Evolutionary conservation across 106 monocot genomes (phyloP).

Genomic region (Amphibolis antarctica): DNA sequence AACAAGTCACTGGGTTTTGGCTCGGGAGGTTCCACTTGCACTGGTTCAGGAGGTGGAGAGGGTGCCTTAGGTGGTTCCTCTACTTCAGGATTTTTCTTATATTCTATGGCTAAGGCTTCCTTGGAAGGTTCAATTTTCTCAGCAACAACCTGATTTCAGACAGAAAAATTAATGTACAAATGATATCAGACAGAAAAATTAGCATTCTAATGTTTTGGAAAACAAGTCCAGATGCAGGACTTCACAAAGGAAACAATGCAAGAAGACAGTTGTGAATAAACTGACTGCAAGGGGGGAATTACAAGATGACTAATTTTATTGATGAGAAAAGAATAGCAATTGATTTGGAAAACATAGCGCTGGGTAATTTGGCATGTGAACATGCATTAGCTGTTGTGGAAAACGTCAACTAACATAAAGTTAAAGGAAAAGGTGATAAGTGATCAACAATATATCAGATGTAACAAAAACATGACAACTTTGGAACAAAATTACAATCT

Average conservation of each 20-base stretch:
- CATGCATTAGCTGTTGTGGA: background rate
- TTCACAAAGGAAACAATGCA: too few species aligned
- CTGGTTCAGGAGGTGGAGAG: constrained; percentile 45
- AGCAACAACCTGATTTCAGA: constrained; percentile 15
- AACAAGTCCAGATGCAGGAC: too few species aligned
- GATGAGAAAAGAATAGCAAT: background rate
- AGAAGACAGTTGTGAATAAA: too few species aligned
- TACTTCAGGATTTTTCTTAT: constrained; percentile 45
- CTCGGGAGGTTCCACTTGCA: constrained; percentile 28
- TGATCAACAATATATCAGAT: background rate
- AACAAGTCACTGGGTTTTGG: constrained; percentile 42
- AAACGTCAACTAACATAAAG: background rate
- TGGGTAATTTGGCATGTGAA: background rate
- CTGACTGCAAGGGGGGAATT: too few species aligned
- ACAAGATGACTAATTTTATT: background rate
- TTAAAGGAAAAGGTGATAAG: background rate
- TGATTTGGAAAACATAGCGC: background rate
- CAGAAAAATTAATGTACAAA: constrained; percentile 1
- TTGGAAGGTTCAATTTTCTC: constrained; percentile 30
- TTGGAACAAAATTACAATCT: too few species aligned
- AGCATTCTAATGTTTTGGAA: too few species aligned
- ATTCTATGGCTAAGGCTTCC: constrained; percentile 41
- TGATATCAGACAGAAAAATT: too few species aligned
- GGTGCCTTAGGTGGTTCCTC: constrained; percentile 26
- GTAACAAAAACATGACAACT: too few species aligned